phyloP scores from a whole-genome alignment of 805 yeast genomes.

The Scheffersomyces ergatensis region DNA sequence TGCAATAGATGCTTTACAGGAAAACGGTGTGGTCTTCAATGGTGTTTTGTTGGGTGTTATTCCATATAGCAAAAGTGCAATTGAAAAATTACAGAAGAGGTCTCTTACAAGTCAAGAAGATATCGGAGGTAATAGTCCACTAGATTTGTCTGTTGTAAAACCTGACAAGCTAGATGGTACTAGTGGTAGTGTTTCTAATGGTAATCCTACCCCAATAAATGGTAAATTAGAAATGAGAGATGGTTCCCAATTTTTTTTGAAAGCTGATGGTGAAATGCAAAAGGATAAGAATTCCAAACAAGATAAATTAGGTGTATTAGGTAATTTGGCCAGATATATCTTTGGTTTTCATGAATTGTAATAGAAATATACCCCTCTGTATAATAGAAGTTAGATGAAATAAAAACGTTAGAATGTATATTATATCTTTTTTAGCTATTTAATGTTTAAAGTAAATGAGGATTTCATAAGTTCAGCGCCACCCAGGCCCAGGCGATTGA shows the following conservation, averaged over 20 bases:
- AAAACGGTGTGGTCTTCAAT: slow-evolving; percentile 71
- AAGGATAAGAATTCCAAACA: slow-evolving; percentile 9
- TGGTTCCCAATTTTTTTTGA: slow-evolving; percentile 36
- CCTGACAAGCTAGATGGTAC: slow-evolving; percentile 1
- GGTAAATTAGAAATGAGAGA: slow-evolving; percentile 37
- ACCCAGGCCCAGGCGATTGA: slow-evolving; percentile 4
- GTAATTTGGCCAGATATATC: slow-evolving; percentile 30
- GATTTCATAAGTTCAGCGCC: too few relatives aligned
- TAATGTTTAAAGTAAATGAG: too few relatives aligned
- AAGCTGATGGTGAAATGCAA: slow-evolving; percentile 4
- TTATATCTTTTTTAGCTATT: too few relatives aligned
- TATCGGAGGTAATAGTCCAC: slow-evolving; percentile 37
- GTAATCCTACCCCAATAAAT: slow-evolving; percentile 1
- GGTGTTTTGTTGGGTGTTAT: slow-evolving; percentile 67
- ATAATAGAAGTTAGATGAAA: not conserved
- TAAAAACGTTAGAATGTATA: too few relatives aligned
- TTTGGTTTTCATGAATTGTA: slow-evolving; percentile 46
- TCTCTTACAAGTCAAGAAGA: slow-evolving; percentile 44
- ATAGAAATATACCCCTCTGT: slow-evolving; percentile 3
- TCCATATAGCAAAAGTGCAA: slow-evolving; percentile 59
- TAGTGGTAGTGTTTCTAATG: not conserved
- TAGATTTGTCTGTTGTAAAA: slow-evolving; percentile 5
- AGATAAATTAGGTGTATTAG: slow-evolving; percentile 32
- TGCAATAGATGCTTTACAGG: slow-evolving; percentile 81
- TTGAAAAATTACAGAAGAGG: slow-evolving; percentile 56